A percentile compares a stretch with the other conserved stretches of the same genome.
Conservation (phyloP, 768 basidiomycete species). For the Pulveroboletus sp. region DNA sequence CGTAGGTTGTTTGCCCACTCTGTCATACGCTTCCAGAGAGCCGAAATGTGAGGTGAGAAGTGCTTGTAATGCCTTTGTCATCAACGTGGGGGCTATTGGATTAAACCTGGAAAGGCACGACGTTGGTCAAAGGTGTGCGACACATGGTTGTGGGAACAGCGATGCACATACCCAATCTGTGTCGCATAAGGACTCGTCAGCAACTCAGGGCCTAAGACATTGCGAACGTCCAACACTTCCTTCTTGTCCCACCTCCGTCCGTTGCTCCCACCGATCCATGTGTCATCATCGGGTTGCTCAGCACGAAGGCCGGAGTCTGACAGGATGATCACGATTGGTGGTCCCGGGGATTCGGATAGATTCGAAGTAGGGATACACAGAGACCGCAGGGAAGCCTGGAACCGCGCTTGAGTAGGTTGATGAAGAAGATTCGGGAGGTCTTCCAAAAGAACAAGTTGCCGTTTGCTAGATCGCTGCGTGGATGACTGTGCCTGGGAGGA, state of each 20-base stretch:
- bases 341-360: slow-evolving; percentile 23
- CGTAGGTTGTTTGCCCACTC: slow-evolving; percentile 39
- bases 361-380: slow-evolving; percentile 39
- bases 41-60: slow-evolving; percentile 52
- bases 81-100: slow-evolving; percentile 83
- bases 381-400: slow-evolving; percentile 65
- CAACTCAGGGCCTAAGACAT: slow-evolving; percentile 66
- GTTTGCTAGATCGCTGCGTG: slow-evolving; percentile 23
- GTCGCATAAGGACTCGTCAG: slow-evolving; percentile 71
- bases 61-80: slow-evolving; percentile 72
- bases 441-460: slow-evolving; percentile 76
- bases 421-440: slow-evolving; percentile 91
- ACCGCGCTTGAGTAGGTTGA: slow-evolving; percentile 59
- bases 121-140: background rate
- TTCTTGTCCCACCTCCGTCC: slow-evolving; percentile 47
- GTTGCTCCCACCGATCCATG: slow-evolving; percentile 43
- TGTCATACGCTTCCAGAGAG: slow-evolving; percentile 13
- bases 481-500: slow-evolving; percentile 2
- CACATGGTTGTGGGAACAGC: background rate
- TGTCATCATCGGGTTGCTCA: slow-evolving; percentile 49
- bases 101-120: slow-evolving; percentile 64
- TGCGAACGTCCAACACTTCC: slow-evolving; percentile 63
- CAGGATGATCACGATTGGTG: slow-evolving; percentile 79
- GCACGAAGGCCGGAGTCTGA: slow-evolving; percentile 82
- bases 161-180: slow-evolving; percentile 64